A percentile compares a stretch with the other conserved stretches of the same genome.
Conservation (phyloP, 768 basidiomycete species). For the Lentinula boryana region DNA sequence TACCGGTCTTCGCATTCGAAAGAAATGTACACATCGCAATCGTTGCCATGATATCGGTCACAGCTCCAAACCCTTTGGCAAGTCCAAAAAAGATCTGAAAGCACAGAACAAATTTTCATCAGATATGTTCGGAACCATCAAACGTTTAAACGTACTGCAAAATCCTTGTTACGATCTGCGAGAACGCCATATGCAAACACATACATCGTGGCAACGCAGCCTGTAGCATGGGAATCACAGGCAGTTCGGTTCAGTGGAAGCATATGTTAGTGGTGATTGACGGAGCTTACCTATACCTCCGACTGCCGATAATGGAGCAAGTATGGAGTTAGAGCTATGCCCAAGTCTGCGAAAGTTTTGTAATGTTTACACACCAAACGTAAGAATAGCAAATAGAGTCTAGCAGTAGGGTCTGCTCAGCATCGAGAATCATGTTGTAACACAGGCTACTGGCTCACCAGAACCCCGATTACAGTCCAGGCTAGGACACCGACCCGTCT, state of each 20-base stretch:
- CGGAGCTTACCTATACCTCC: constrained; percentile 22
- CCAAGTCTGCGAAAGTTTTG: not conserved
- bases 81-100: constrained; percentile 36
- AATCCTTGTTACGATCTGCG: constrained; percentile 20
- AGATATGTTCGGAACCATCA: not conserved
- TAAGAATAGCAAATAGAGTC: constrained; percentile 20
- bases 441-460: not conserved
- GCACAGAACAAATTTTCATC: not conserved
- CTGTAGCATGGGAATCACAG: constrained; percentile 10
- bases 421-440: not conserved
- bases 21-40: constrained; percentile 37
- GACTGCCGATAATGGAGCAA: constrained; percentile 9
- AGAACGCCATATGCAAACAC: constrained; percentile 26
- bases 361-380: constrained; percentile 19
- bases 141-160: constrained; percentile 18
- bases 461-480: not conserved
- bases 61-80: constrained; percentile 37
- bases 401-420: not conserved
- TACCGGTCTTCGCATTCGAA: constrained; percentile 29
- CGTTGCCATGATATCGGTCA: constrained; percentile 39
- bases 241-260: not conserved
- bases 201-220: constrained; percentile 29
- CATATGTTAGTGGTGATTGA: not conserved
- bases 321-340: not conserved
- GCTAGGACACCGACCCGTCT: not conserved